phyloP scores from a whole-genome alignment of 1,139 yeast species.

The Arxiozyma telluris region DNA sequence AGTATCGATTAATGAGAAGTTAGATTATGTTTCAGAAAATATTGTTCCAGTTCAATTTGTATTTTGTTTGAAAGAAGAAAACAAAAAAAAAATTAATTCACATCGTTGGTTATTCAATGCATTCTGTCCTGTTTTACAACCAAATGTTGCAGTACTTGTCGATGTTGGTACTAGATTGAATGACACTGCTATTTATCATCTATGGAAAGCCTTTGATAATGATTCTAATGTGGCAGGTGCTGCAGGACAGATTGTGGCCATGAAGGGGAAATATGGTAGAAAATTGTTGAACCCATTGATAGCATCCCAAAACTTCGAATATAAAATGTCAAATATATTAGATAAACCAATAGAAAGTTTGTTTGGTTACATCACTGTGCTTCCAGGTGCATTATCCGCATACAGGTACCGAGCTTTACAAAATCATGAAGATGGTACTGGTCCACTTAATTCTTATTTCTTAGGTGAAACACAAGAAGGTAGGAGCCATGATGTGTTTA shows the following conservation, averaged over 20 bases:
- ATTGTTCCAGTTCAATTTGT: slow-evolving; percentile 87
- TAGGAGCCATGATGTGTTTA: slow-evolving; percentile 67
- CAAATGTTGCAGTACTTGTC: slow-evolving; percentile 72
- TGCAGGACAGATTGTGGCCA: slow-evolving; percentile 91
- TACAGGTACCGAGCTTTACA: slow-evolving; percentile 82
- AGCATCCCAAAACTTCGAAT: slow-evolving; percentile 94
- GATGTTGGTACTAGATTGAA: slow-evolving; percentile 95
- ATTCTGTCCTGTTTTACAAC: slow-evolving; percentile 80
- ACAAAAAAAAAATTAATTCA: slow-evolving; percentile 84
- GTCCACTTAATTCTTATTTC: slow-evolving; percentile 81
- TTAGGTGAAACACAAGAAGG: slow-evolving; percentile 69
- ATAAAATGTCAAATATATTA: slow-evolving; percentile 88
- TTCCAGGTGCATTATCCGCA: slow-evolving; percentile 95
- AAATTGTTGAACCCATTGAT: slow-evolving; percentile 83
- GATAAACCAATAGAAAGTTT: slow-evolving; percentile 92
- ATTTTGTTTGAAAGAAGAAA: slow-evolving; percentile 81
- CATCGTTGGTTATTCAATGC: slow-evolving; percentile 95
- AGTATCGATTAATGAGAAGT: slow-evolving; percentile 72
- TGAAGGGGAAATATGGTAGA: slow-evolving; percentile 79
- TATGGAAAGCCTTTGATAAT: slow-evolving; percentile 94
- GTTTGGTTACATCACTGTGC: slow-evolving; percentile 86
- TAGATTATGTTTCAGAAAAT: slow-evolving; percentile 74
- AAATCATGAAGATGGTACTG: slow-evolving; percentile 84
- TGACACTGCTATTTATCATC: slow-evolving; percentile 71
- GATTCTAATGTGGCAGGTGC: slow-evolving; percentile 98